Percentiles rank a stretch among this genome's conserved stretches.
Evolutionary conservation across 257 asterid species (phyloP).

Genomic region (Solanum arcanum): DNA sequence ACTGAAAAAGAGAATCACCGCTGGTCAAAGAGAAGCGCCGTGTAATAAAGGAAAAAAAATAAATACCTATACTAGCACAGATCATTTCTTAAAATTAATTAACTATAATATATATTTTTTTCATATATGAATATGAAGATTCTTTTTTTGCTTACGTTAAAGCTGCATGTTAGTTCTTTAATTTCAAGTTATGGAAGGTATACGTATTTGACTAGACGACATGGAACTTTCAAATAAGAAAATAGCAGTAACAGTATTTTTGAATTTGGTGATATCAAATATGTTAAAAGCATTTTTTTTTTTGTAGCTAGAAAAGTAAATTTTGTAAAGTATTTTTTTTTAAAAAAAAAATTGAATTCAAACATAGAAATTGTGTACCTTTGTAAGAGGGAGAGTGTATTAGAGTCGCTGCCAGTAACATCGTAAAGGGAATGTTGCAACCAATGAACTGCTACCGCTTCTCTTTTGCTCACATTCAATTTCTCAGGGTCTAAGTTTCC

Average conservation of each 20-base stretch:
- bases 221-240: neutral
- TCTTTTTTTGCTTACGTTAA: neutral
- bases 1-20: neutral
- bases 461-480: slow-evolving; percentile 61
- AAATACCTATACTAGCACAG: neutral
- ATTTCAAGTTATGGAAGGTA: neutral
- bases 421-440: slow-evolving; percentile 92
- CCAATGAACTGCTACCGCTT: slow-evolving; percentile 98
- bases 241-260: neutral
- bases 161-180: neutral
- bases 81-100: too few relatives aligned
- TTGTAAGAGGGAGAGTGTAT: slow-evolving; percentile 74
- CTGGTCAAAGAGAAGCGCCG: neutral
- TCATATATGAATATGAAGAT: neutral
- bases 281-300: neutral
- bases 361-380: slow-evolving; percentile 23
- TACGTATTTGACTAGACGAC: neutral
- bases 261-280: neutral
- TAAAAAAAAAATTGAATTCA: neutral
- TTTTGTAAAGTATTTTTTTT: neutral
- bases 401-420: slow-evolving; percentile 83
- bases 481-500: slow-evolving; percentile 65
- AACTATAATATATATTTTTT: neutral
- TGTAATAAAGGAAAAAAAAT: neutral
- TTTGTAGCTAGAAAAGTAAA: neutral